These are phyloP conservation scores for Lagenaria siceraria DNA, from an alignment of 306 rosid species.

Conservation along the genomic window DNA sequence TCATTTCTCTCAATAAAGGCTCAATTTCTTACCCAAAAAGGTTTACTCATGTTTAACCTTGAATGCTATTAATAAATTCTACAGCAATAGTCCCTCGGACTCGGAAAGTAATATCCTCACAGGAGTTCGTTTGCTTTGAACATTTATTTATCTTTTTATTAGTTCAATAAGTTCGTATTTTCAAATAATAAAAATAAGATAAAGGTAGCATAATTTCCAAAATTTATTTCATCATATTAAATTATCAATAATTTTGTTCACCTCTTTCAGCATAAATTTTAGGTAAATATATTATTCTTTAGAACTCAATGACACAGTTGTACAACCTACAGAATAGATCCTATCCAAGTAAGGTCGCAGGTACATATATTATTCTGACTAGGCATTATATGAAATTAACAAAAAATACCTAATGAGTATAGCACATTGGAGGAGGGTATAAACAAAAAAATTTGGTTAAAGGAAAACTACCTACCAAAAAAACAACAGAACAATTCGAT, in stretches of 20 bases:
- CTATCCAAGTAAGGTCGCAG: no score
- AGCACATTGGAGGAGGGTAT: background rate
- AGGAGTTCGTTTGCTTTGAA: background rate
- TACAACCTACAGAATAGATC: no score
- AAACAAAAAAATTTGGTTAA: background rate
- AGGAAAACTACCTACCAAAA: background rate
- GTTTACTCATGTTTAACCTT: no score
- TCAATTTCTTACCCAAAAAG: no score
- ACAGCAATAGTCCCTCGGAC: no score
- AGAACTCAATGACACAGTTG: no score
- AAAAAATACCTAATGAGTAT: background rate
- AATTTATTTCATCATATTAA: background rate
- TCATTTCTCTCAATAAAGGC: no score
- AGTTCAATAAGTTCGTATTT: background rate
- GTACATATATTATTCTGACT: background rate
- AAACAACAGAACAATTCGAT: background rate
- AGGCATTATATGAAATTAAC: background rate
- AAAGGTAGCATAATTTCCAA: background rate
- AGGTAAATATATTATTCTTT: background rate
- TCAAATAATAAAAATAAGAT: background rate
- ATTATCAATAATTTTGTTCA: background rate
- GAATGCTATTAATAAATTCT: no score
- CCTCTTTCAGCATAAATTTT: background rate
- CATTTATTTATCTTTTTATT: background rate
- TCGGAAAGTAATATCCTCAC: no score